A percentile compares a stretch with the other conserved stretches of the same genome.
phyloP scores from a whole-genome alignment of 352 stramenopile species.

The Blastocystis sp. region DNA sequence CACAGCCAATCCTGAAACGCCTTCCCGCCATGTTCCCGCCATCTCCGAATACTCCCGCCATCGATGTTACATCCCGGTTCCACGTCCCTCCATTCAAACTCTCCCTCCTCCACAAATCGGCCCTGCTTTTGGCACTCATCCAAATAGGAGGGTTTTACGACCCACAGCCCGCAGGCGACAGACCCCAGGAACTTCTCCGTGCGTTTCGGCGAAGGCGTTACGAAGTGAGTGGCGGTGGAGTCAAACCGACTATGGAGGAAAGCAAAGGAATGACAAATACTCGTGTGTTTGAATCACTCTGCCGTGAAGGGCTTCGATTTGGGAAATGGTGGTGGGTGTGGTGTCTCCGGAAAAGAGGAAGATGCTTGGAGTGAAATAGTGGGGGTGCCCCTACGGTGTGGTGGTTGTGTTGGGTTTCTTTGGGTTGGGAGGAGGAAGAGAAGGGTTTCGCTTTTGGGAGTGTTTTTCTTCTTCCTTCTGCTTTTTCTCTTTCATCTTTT shows the following conservation, averaged over 20 bases:
- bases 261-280: background rate
- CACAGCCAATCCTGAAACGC: conserved; percentile 23
- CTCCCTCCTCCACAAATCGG: conserved; percentile 31
- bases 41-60: conserved; percentile 1
- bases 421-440: too few species aligned
- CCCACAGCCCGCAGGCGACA: conserved; percentile 55
- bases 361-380: too few species aligned
- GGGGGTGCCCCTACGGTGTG: too few species aligned
- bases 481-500: too few species aligned
- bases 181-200: conserved; percentile 67
- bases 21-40: conserved; percentile 7
- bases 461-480: too few species aligned
- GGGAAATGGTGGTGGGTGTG: background rate
- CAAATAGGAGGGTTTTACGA: conserved; percentile 45
- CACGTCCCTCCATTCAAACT: conserved; percentile 32
- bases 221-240: conserved; percentile 31
- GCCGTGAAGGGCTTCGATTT: conserved; percentile 7
- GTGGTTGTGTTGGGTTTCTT: too few species aligned
- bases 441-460: too few species aligned
- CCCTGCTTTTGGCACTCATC: background rate
- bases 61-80: conserved; percentile 23
- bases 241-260: background rate
- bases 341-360: conserved; percentile 13
- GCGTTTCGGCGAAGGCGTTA: background rate
- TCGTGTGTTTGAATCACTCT: conserved; percentile 17